Percentiles rank a stretch among this genome's conserved stretches.
phyloP scores from a whole-genome alignment of 2,329 filamentous ascomycete species.

The Colletotrichum abscissum region DNA sequence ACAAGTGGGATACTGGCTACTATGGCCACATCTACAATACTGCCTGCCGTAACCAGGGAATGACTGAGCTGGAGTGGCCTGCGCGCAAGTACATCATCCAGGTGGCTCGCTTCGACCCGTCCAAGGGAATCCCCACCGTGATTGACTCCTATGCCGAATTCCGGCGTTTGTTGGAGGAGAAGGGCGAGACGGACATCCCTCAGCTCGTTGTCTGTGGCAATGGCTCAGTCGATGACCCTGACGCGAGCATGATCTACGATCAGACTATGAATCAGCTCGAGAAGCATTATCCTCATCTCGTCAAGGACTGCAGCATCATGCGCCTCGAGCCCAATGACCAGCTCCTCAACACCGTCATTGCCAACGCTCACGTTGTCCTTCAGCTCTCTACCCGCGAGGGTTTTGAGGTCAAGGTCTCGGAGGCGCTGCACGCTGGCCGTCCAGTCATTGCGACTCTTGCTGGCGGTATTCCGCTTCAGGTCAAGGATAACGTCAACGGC shows the following conservation, averaged over 20 bases:
- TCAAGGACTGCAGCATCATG: slow-evolving; percentile 77
- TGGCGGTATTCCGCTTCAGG: slow-evolving; percentile 85
- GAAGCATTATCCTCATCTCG: slow-evolving; percentile 69
- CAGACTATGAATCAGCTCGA: slow-evolving; percentile 77
- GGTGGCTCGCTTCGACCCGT: slow-evolving; percentile 84
- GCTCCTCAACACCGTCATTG: slow-evolving; percentile 80
- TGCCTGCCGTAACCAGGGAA: slow-evolving; percentile 68
- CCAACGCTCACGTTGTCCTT: slow-evolving; percentile 77
- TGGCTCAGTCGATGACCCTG: slow-evolving; percentile 84
- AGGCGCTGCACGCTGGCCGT: slow-evolving; percentile 82
- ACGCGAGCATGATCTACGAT: slow-evolving; percentile 78
- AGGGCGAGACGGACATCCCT: slow-evolving; percentile 64
- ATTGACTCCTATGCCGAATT: slow-evolving; percentile 82
- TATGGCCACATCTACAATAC: slow-evolving; percentile 80
- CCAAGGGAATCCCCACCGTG: slow-evolving; percentile 84
- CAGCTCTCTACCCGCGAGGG: slow-evolving; percentile 86
- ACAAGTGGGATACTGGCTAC: slow-evolving; percentile 76
- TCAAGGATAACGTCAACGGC: slow-evolving; percentile 77
- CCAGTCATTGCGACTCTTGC: slow-evolving; percentile 81
- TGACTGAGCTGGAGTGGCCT: slow-evolving; percentile 70
- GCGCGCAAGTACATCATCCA: slow-evolving; percentile 80
- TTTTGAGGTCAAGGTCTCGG: slow-evolving; percentile 88
- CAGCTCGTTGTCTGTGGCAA: slow-evolving; percentile 85
- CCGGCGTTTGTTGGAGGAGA: slow-evolving; percentile 67
- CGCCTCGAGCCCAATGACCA: slow-evolving; percentile 83